Base-by-base conservation (phyloP, 768 basidiomycete species). In the Auricularia auricula-judae region DNA sequence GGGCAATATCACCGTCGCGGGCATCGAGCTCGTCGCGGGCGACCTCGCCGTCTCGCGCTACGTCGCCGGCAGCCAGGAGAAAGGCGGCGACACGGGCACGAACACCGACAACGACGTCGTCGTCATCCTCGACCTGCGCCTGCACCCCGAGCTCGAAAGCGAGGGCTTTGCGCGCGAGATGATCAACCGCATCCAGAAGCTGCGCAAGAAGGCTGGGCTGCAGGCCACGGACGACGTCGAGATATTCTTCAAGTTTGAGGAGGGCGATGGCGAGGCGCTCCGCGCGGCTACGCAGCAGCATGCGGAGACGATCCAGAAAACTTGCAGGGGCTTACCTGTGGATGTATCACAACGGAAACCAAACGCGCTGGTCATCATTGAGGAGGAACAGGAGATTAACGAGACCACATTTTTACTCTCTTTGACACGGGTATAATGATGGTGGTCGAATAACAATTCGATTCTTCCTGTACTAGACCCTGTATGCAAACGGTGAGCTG, bases 201-300 rank as follows among this genome's bases (percentile, higher is more conserved):
- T 98, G 66, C 82, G 97, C 69, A 99, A 99, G 79, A 93, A 94
- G 75, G 94, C 93, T 1, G 93, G 94, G 14, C 79, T 98, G 67
- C 93, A 94, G 75, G 88, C 96, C 21, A 94, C 93, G 5, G 97
- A 99, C 72, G 92, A 97, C 72, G 86, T 98, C 35, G 82, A 91
- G 63, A 83, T 97, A 47, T 95, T 87, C 76, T 94, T 94, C 77
- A 76, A 76, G 65, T 90, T 96, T 73, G 86, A 88, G 70, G 82
- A 83, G 14, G 89, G 85, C 33, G 70, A 79, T 8, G 87, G 88
- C 11, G 88, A 89, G 54, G 67, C 65, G 14, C 71, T 94, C 63
- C 74, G 83, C 43, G 77, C 76, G 34, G 89, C 90, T 33, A 83
- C 93, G 68, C 71, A 72, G 63, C 82, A 84, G 65, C 84, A 94